Percentiles rank a stretch among this genome's conserved stretches.
These are phyloP conservation scores for Globisporangium yorkense DNA, from an alignment of 352 stramenopile genomes.

Conservation along the genomic window DNA sequence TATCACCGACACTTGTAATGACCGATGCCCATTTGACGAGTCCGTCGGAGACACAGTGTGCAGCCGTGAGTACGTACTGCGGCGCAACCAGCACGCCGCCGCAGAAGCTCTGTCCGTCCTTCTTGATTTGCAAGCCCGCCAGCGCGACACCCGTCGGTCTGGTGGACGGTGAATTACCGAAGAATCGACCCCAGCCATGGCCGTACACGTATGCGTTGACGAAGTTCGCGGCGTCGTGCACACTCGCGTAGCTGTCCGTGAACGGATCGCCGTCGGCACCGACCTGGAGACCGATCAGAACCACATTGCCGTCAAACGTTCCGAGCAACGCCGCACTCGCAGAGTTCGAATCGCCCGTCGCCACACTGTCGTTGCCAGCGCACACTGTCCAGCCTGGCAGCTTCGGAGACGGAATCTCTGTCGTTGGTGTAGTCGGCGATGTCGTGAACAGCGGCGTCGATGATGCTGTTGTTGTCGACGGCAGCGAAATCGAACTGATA, in stretches of 20 bases:
- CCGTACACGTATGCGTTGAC: conserved; percentile 5
- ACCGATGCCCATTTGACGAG: neutral
- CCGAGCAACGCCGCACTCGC: conserved; percentile 2
- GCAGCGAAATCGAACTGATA: neutral
- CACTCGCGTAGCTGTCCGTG: conserved; percentile 1
- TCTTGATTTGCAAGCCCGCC: conserved; percentile 2
- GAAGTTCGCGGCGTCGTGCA: conserved; percentile 6
- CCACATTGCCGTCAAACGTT: neutral
- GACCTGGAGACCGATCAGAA: conserved; percentile 7
- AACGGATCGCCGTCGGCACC: neutral
- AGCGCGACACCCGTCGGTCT: neutral
- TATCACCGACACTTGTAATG: neutral
- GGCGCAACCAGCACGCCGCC: conserved; percentile 9
- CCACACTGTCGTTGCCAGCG: neutral
- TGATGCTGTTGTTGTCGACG: neutral
- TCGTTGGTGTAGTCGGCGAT: too few species aligned
- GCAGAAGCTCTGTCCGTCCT: conserved; percentile 7
- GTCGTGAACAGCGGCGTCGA: neutral
- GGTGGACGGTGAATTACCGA: neutral
- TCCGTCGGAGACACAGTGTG: conserved; percentile 4
- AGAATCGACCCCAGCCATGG: neutral
- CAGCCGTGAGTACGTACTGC: conserved; percentile 9
- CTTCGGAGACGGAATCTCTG: neutral
- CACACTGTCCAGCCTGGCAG: neutral
- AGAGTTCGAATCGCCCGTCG: neutral